Conservation (phyloP, 2,329 filamentous ascomycete genomes). For the Fusarium pseudograminearum region DNA sequence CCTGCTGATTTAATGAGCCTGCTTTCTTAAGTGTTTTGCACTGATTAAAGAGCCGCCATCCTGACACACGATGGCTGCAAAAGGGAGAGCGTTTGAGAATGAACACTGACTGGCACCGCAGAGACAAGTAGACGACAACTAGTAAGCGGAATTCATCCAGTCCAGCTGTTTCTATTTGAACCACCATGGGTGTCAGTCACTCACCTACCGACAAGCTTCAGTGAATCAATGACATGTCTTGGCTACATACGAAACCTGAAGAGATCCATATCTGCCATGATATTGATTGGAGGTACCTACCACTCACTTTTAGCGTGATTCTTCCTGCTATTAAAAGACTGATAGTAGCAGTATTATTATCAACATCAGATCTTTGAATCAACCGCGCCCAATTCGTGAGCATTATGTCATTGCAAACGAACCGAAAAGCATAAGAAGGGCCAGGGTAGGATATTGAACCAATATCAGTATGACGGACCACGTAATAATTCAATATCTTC, state of each 20-base stretch:
- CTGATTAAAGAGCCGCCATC: slow-evolving; percentile 24
- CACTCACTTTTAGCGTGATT: background rate
- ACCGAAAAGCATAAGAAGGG: background rate
- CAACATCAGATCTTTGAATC: background rate
- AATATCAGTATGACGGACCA: slow-evolving; percentile 30
- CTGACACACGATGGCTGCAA: slow-evolving; percentile 34
- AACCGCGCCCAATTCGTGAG: background rate
- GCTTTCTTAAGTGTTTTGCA: slow-evolving; percentile 9
- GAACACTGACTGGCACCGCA: slow-evolving; percentile 9
- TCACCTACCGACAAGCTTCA: slow-evolving; percentile 8
- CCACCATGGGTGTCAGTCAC: slow-evolving; percentile 2
- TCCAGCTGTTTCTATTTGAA: slow-evolving; percentile 23
- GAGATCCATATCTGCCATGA: background rate
- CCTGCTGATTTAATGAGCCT: background rate
- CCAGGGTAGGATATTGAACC: slow-evolving; percentile 20
- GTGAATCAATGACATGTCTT: slow-evolving; percentile 19
- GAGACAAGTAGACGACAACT: background rate
- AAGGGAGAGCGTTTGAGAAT: background rate
- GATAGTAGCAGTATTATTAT: background rate
- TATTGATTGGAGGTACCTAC: background rate
- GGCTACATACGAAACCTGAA: slow-evolving; percentile 2
- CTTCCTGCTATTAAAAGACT: background rate
- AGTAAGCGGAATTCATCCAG: background rate
- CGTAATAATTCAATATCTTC: slow-evolving; percentile 3
- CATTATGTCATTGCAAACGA: slow-evolving; percentile 16